These are phyloP conservation scores for Colletotrichum lini DNA, from an alignment of 2,329 filamentous ascomycete genomes.

Conservation along the genomic window DNA sequence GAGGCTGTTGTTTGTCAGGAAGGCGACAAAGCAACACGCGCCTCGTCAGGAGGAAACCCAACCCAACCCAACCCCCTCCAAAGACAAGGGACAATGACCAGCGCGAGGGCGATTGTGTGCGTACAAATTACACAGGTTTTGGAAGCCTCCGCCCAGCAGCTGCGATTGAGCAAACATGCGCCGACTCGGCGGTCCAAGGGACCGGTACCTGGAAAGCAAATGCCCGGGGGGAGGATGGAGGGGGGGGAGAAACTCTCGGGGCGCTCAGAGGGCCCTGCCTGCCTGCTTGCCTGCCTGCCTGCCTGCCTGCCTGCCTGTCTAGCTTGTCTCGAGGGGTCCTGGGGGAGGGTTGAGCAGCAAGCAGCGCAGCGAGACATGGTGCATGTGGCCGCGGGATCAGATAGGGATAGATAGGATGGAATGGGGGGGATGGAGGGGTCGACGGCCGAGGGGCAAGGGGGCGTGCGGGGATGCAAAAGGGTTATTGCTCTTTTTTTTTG, in stretches of 20 bases:
- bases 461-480: slow-evolving; percentile 17
- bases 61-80: too few relatives aligned
- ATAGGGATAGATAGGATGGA: slow-evolving; percentile 29
- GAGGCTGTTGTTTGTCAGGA: too few relatives aligned
- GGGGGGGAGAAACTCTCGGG: neutral
- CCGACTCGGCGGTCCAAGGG: slow-evolving; percentile 25
- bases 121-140: too few relatives aligned
- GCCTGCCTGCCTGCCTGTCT: too few relatives aligned
- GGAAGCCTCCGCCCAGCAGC: too few relatives aligned
- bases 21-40: too few relatives aligned
- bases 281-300: neutral
- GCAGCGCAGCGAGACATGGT: neutral
- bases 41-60: too few relatives aligned
- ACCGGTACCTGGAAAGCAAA: slow-evolving; percentile 29
- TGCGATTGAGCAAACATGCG: neutral
- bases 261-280: slow-evolving; percentile 23
- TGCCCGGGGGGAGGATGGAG: neutral
- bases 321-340: slow-evolving; percentile 1
- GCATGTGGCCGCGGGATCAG: slow-evolving; percentile 9
- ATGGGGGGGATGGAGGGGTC: slow-evolving; percentile 22
- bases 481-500: too few relatives aligned
- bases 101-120: too few relatives aligned
- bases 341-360: slow-evolving; percentile 17
- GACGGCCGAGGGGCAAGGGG: slow-evolving; percentile 25
- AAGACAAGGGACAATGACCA: too few relatives aligned